These are phyloP conservation scores for Pleurotus ostreatus DNA, from an alignment of 768 basidiomycete genomes.

Conservation along the genomic window DNA sequence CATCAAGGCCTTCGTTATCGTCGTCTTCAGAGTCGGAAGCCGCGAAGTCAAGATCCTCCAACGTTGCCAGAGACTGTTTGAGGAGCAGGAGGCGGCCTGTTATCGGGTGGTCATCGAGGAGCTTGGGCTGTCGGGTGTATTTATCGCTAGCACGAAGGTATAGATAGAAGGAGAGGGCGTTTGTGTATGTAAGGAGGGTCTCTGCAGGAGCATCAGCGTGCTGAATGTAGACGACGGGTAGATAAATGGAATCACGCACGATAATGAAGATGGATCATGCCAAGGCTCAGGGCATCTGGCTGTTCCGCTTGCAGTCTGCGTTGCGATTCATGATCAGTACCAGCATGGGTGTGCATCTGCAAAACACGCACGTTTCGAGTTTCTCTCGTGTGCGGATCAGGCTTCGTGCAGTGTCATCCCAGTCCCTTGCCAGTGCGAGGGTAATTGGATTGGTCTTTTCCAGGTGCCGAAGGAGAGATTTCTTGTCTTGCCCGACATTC, in stretches of 20 bases:
- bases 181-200: slow-evolving; percentile 84
- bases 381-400: slow-evolving; percentile 50
- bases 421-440: slow-evolving; percentile 77
- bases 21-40: slow-evolving; percentile 44
- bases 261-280: slow-evolving; percentile 82
- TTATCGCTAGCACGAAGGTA: slow-evolving; percentile 73
- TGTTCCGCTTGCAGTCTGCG: slow-evolving; percentile 45
- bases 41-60: slow-evolving; percentile 84
- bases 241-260: slow-evolving; percentile 50
- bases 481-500: slow-evolving; percentile 42
- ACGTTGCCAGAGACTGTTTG: slow-evolving; percentile 74
- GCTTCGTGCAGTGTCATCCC: slow-evolving; percentile 64
- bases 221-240: background rate
- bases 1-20: slow-evolving; percentile 38
- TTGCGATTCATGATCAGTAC: background rate
- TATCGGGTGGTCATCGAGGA: slow-evolving; percentile 68
- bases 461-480: slow-evolving; percentile 56
- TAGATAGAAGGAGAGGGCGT: slow-evolving; percentile 89
- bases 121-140: slow-evolving; percentile 56
- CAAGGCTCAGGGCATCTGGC: slow-evolving; percentile 52
- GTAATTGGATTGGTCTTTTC: slow-evolving; percentile 77
- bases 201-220: slow-evolving; percentile 44
- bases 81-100: slow-evolving; percentile 73
- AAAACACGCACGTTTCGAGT: slow-evolving; percentile 6
- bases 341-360: background rate